Evolutionary conservation across 257 asterid genomes (phyloP).

Genomic region (Fraxinus excelsior): DNA sequence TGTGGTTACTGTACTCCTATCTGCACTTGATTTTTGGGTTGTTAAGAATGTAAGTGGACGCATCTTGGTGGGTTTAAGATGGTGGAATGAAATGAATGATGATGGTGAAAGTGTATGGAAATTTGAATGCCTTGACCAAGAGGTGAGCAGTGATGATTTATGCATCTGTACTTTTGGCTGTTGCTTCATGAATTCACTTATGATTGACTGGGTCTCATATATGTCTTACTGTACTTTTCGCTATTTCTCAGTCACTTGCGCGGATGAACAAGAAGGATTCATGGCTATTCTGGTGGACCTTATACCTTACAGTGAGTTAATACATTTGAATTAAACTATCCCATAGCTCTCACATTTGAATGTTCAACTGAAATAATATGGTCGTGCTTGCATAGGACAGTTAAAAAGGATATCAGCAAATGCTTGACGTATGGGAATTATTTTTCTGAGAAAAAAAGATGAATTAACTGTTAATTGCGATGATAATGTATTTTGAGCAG

Average conservation of each 20-base stretch:
- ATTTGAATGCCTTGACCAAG: conserved; percentile 59
- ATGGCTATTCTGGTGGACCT: conserved; percentile 54
- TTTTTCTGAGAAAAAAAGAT: neutral
- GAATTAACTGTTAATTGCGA: neutral
- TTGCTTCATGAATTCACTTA: neutral
- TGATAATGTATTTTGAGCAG: neutral
- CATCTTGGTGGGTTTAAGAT: conserved; percentile 51
- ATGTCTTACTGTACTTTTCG: neutral
- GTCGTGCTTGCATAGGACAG: conserved; percentile 5
- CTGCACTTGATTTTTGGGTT: conserved; percentile 58
- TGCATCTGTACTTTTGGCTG: neutral
- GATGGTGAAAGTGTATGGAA: conserved; percentile 47
- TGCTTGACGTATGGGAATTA: neutral
- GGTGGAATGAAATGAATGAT: conserved; percentile 58
- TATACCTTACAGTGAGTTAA: conserved; percentile 48
- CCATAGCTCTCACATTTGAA: neutral
- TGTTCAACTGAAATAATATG: neutral
- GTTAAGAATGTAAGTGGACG: conserved; percentile 65
- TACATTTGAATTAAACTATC: neutral
- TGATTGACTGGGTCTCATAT: neutral
- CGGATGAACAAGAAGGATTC: conserved; percentile 58
- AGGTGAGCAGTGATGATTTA: conserved; percentile 38
- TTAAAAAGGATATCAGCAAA: conserved; percentile 3
- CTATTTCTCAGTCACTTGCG: conserved; percentile 40
- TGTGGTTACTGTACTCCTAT: conserved; percentile 51